Conservation (phyloP, 495 filamentous ascomycete species). For the Lophiotrema nucula region DNA sequence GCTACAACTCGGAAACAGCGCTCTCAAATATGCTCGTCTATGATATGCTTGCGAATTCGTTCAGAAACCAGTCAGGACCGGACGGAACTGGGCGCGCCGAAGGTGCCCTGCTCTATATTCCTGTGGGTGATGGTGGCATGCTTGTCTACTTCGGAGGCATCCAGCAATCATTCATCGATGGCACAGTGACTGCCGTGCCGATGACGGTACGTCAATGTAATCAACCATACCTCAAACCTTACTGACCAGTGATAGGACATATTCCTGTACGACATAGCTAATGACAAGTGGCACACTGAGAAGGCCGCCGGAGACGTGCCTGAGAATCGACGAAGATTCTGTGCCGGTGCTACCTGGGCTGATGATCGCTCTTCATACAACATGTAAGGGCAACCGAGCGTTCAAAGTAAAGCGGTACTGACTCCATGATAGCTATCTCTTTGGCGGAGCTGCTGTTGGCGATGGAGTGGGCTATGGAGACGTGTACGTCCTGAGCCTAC, state of each 20-base stretch:
- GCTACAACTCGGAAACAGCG: slow-evolving; percentile 42
- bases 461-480: slow-evolving; percentile 51
- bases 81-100: slow-evolving; percentile 45
- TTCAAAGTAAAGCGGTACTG: not conserved
- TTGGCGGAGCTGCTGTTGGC: slow-evolving; percentile 49
- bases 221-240: not conserved
- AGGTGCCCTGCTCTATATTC: slow-evolving; percentile 49
- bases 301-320: slow-evolving; percentile 50
- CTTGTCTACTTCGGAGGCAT: slow-evolving; percentile 54
- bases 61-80: slow-evolving; percentile 46
- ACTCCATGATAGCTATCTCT: slow-evolving; percentile 54
- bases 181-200: slow-evolving; percentile 8
- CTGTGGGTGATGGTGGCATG: slow-evolving; percentile 52
- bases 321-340: slow-evolving; percentile 50
- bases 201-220: not conserved
- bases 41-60: slow-evolving; percentile 45
- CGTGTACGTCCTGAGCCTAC: slow-evolving; percentile 57
- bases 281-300: slow-evolving; percentile 53
- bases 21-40: slow-evolving; percentile 45
- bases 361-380: slow-evolving; percentile 54
- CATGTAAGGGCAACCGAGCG: no score
- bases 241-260: slow-evolving; percentile 43
- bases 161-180: slow-evolving; percentile 30
- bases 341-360: slow-evolving; percentile 52
- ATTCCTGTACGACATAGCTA: slow-evolving; percentile 53